Evolutionary conservation across 106 monocot species (phyloP), one percentile per base, ranked within the genome.

Genomic region (Allium sativum): DNA sequence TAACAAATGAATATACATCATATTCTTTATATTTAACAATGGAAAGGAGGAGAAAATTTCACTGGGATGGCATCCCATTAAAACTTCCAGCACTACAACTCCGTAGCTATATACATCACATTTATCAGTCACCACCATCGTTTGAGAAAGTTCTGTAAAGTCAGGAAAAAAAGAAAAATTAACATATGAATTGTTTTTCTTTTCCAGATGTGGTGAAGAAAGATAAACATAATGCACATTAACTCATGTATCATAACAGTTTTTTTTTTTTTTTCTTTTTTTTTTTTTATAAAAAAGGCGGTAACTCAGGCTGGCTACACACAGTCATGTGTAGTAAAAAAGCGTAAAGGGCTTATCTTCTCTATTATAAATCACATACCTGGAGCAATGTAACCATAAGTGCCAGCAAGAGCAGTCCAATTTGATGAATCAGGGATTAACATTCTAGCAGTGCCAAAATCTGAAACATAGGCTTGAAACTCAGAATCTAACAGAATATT

Each of bases 61-160:
- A 0, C 62, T 44, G 3, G 77, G 73, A 65, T 81, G 81, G 12
- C 12, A 77, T 45, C 77, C 81, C 60, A 70, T 59, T 9, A 81
- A 3, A 6, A 81, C 41, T 70, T 81, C 77, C 7, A 77, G 21
- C 1, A n/a, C 12, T 11, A 77, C 67, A 1, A 77, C 73, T 5
- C 81, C 81, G 42, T 73, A 82, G 48, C 76, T 69, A n/a, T 76
- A 78, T 19, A 67, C 67, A 64, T 78, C 77, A 48, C 53, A 65
- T 21, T 67, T 68, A 45, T 81, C 76, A 12, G 80, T 81, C 9
- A 73, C 64, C 54, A 17, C 59, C 76, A 72, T 81, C 18, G 69
- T 77, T 45, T 65, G 75, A 18, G 81, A 66, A 61, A 81, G 55
- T 44, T 77, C 81, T 81, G 72, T 60, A 72, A 59, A 8, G 18